A percentile compares a stretch with the other conserved stretches of the same genome.
Evolutionary conservation across 768 basidiomycete species (phyloP).

Genomic region (Tulasnella sp.): DNA sequence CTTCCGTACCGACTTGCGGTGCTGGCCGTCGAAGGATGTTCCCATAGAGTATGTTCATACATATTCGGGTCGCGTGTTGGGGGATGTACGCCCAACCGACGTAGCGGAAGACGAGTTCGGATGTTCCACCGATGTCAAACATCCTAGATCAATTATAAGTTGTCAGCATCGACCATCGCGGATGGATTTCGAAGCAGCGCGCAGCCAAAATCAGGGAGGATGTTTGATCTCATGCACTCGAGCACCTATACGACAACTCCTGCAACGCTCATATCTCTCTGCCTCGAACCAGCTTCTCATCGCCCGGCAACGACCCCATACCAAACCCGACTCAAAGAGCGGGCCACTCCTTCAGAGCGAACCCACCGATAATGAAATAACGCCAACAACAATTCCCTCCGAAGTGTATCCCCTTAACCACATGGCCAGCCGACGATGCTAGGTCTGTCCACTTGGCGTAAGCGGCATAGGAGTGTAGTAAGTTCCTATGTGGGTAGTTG

Average conservation of each 20-base stretch:
- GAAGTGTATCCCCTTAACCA: conserved; percentile 23
- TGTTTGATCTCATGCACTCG: conserved; percentile 18
- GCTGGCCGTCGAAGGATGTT: conserved; percentile 39
- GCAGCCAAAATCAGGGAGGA: conserved; percentile 9
- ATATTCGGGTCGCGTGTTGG: conserved; percentile 53
- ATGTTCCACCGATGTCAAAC: background rate
- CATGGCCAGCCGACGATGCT: conserved; percentile 14
- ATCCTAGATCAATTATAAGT: background rate
- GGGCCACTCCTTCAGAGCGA: conserved; percentile 4
- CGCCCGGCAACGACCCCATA: background rate
- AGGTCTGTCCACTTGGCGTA: conserved; percentile 13
- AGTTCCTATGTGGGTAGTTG: conserved; percentile 4
- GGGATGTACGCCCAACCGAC: conserved; percentile 67
- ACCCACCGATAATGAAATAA: background rate
- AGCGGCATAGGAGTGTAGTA: conserved; percentile 14
- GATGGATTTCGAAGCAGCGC: background rate
- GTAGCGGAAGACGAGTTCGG: conserved; percentile 42
- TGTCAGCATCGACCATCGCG: background rate
- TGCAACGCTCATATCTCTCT: conserved; percentile 9
- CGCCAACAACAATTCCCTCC: background rate
- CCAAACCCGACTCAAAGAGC: background rate
- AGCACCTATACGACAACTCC: background rate
- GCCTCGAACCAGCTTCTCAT: background rate
- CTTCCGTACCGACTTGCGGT: conserved; percentile 45
- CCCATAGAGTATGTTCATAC: conserved; percentile 50